Evolutionary conservation across 495 filamentous ascomycete genomes (phyloP).

Genomic region (Penicillium antarcticum): DNA sequence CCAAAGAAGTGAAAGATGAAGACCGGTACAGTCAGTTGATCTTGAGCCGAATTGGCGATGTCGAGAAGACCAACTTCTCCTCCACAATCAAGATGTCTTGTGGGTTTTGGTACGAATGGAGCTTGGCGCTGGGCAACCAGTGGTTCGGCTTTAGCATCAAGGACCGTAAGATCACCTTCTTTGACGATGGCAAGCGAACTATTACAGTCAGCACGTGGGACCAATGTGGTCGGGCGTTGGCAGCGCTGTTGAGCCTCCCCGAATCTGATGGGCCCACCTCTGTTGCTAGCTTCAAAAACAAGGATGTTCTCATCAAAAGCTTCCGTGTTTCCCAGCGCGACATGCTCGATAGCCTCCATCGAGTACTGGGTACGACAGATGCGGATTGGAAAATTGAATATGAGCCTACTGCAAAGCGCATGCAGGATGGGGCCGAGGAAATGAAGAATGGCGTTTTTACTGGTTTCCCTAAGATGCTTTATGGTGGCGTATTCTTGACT

Average conservation of each 20-base stretch:
- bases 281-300: constrained; percentile 35
- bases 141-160: constrained; percentile 48
- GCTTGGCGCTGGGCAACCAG: constrained; percentile 26
- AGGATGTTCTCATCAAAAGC: constrained; percentile 38
- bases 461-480: constrained; percentile 36
- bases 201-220: constrained; percentile 40
- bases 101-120: constrained; percentile 55
- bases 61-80: constrained; percentile 37
- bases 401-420: constrained; percentile 40
- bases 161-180: constrained; percentile 38
- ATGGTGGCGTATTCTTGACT: constrained; percentile 46
- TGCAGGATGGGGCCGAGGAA: constrained; percentile 34
- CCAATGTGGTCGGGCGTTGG: constrained; percentile 45
- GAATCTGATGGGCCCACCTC: constrained; percentile 13
- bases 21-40: constrained; percentile 1
- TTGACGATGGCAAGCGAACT: constrained; percentile 44
- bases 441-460: constrained; percentile 37
- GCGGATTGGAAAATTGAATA: constrained; percentile 55
- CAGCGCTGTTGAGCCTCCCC: constrained; percentile 38
- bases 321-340: constrained; percentile 50
- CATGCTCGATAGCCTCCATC: constrained; percentile 51
- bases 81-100: constrained; percentile 48
- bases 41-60: constrained; percentile 11
- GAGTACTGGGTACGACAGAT: constrained; percentile 44
- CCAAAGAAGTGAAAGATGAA: constrained; percentile 21